phyloP scores from a whole-genome alignment of 805 yeast genomes.

The Nakazawaea molendinolei region DNA sequence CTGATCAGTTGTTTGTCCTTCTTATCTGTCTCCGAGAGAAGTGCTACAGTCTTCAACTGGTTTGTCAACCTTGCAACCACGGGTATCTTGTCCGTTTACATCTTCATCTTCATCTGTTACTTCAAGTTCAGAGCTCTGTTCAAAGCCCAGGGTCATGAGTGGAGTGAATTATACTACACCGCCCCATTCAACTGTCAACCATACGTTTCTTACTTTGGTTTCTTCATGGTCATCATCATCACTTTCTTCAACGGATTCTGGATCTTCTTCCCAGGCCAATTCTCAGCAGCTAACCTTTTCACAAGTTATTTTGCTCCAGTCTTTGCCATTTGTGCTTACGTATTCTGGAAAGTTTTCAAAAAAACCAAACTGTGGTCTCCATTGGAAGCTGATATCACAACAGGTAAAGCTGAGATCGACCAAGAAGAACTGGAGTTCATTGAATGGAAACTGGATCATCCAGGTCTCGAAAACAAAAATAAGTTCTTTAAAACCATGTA shows the following conservation, averaged over 20 bases:
- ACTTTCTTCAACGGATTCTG: conserved; percentile 60
- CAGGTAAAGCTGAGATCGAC: conserved; percentile 52
- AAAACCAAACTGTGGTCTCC: conserved; percentile 40
- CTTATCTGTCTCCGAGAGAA: conserved; percentile 44
- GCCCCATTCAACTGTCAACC: conserved; percentile 55
- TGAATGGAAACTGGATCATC: conserved; percentile 2
- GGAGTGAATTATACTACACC: conserved; percentile 30
- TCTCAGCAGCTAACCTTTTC: conserved; percentile 53
- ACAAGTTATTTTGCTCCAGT: conserved; percentile 43
- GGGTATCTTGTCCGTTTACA: conserved; percentile 59
- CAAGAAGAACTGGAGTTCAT: conserved; percentile 37
- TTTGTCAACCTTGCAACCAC: conserved; percentile 65
- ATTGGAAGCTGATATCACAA: conserved; percentile 43
- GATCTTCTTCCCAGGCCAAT: conserved; percentile 60
- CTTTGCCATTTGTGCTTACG: conserved; percentile 45
- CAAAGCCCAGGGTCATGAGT: conserved; percentile 42
- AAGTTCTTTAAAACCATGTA: conserved; percentile 1
- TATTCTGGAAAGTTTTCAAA: conserved; percentile 46
- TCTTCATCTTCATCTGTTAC: conserved; percentile 50
- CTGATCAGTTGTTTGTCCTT: conserved; percentile 39
- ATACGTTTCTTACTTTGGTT: conserved; percentile 44
- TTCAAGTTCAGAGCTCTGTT: conserved; percentile 58
- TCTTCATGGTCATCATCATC: conserved; percentile 41
- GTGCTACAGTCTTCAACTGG: conserved; percentile 67
- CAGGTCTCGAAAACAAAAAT: conserved; percentile 6